A percentile compares a stretch with the other conserved stretches of the same genome.
These are phyloP conservation scores for Juglanconis sp. DNA, from an alignment of 2,329 filamentous ascomycete genomes.

Conservation along the genomic window DNA sequence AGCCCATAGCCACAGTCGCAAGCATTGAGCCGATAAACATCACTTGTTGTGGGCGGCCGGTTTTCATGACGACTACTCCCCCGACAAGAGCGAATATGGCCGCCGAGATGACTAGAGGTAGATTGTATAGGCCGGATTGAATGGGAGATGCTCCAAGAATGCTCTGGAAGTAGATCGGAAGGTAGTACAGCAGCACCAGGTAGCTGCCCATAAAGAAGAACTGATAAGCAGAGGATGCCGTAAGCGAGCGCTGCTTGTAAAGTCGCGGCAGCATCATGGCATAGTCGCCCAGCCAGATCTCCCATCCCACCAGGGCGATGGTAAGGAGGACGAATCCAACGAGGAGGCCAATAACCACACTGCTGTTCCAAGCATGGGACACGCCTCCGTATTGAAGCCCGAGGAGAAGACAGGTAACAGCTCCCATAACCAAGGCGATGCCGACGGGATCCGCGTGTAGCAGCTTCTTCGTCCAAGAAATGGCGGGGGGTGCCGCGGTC, in stretches of 20 bases:
- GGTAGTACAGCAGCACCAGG: slow-evolving; percentile 44
- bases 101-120: slow-evolving; percentile 38
- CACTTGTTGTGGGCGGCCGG: slow-evolving; percentile 31
- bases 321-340: slow-evolving; percentile 26
- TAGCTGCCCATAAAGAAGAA: slow-evolving; percentile 42
- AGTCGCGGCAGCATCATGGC: slow-evolving; percentile 50
- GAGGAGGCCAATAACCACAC: slow-evolving; percentile 34
- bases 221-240: slow-evolving; percentile 37
- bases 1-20: slow-evolving; percentile 31
- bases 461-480: slow-evolving; percentile 34
- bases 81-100: slow-evolving; percentile 33
- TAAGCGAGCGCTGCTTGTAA: slow-evolving; percentile 40
- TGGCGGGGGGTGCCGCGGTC: slow-evolving; percentile 28
- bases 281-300: slow-evolving; percentile 37
- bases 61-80: slow-evolving; percentile 30
- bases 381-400: slow-evolving; percentile 42
- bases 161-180: slow-evolving; percentile 52
- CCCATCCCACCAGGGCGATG: slow-evolving; percentile 29
- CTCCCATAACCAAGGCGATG: slow-evolving; percentile 35
- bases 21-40: slow-evolving; percentile 37
- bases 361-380: slow-evolving; percentile 33
- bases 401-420: slow-evolving; percentile 36
- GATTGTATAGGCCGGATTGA: slow-evolving; percentile 35
- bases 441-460: slow-evolving; percentile 41
- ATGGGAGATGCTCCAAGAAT: slow-evolving; percentile 38